Percentiles rank a stretch among this genome's conserved stretches.
Evolutionary conservation across 179 eudicot species (phyloP).

Genomic region (Sideroxylon spinosum): DNA sequence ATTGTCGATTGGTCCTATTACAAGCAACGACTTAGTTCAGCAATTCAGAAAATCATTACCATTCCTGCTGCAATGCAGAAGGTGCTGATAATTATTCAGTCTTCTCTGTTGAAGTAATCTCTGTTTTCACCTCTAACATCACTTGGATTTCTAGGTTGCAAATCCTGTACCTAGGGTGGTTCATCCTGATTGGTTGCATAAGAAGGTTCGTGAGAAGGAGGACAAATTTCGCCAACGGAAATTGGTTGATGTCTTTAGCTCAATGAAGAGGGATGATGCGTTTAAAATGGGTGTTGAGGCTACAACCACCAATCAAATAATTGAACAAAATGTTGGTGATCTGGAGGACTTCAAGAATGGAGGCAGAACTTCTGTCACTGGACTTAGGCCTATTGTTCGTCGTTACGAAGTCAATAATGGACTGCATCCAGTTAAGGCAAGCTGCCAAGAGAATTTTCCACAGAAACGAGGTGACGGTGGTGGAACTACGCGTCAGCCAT

Average conservation of each 20-base stretch:
- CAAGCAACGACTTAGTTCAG: slow-evolving; percentile 88
- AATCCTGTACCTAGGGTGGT: slow-evolving; percentile 97
- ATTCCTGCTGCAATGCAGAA: slow-evolving; percentile 99
- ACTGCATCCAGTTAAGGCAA: slow-evolving; percentile 27
- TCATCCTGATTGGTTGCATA: slow-evolving; percentile 98
- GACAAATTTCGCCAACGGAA: slow-evolving; percentile 91
- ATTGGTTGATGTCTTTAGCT: slow-evolving; percentile 69
- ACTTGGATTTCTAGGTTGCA: slow-evolving; percentile 53
- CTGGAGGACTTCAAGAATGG: slow-evolving; percentile 72
- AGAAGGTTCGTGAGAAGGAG: slow-evolving; percentile 92
- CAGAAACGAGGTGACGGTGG: slow-evolving; percentile 26
- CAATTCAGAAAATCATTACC: slow-evolving; percentile 91
- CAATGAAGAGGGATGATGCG: slow-evolving; percentile 33
- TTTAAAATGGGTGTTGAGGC: slow-evolving; percentile 28
- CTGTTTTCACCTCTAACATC: slow-evolving; percentile 21
- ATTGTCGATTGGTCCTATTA: slow-evolving; percentile 98
- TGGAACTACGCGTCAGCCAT: slow-evolving; percentile 20
- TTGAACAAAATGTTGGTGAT: slow-evolving; percentile 45
- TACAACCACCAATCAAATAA: slow-evolving; percentile 21
- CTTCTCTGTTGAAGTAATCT: background rate
- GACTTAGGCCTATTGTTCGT: slow-evolving; percentile 62
- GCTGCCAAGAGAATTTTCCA: slow-evolving; percentile 18
- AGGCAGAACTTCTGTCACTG: slow-evolving; percentile 34
- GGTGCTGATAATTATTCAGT: slow-evolving; percentile 40
- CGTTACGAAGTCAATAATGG: slow-evolving; percentile 45